Conservation (phyloP, 140 eudicot genomes). For the Anethum foeniculum region DNA sequence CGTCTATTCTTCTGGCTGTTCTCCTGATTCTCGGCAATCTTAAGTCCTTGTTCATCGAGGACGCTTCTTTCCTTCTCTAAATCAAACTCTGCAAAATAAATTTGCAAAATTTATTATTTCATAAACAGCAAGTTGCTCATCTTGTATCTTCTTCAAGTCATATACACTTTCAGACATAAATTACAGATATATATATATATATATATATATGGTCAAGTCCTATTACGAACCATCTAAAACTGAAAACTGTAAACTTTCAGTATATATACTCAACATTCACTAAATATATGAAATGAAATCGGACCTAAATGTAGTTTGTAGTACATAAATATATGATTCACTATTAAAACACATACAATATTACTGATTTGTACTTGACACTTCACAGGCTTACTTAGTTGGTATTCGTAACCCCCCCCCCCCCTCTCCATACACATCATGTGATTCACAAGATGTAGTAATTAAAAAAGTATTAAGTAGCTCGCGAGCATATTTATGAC, state of each 20-base stretch:
- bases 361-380: not conserved
- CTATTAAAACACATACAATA: not conserved
- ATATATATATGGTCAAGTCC: not conserved
- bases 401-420: no score
- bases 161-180: not conserved
- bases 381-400: not conserved
- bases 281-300: not conserved
- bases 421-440: no score
- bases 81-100: conserved; percentile 66
- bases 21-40: conserved; percentile 96
- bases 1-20: conserved; percentile 96
- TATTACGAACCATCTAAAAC: not conserved
- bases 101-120: not conserved
- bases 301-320: not conserved
- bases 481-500: no score
- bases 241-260: not conserved
- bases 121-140: not conserved
- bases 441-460: no score
- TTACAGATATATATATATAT: no score
- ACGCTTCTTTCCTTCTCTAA: conserved; percentile 85
- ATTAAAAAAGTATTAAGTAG: no score
- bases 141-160: not conserved
- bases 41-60: conserved; percentile 93
- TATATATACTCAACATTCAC: not conserved
- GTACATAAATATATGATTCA: not conserved